Percentiles rank a stretch among this genome's conserved stretches.
Evolutionary conservation across 2,329 filamentous ascomycete species (phyloP).

Genomic region (Botrytis squamosa): DNA sequence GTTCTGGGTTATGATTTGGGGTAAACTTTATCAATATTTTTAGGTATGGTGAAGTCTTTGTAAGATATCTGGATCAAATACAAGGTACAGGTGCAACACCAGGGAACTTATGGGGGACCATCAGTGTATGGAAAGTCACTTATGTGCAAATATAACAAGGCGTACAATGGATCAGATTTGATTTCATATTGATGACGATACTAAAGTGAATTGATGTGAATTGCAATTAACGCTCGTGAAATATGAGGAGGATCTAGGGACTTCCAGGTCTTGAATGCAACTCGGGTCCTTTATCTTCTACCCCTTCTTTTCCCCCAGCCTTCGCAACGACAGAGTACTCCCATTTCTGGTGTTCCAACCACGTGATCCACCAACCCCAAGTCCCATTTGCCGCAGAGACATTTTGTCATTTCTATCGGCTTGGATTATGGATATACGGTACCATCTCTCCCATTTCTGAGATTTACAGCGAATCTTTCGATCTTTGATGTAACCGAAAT

Average conservation of each 20-base stretch:
- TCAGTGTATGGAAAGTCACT: slow-evolving; percentile 8
- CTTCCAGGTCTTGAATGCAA: background rate
- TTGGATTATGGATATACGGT: background rate
- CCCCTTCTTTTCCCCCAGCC: background rate
- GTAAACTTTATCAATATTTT: background rate
- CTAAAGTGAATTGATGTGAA: background rate
- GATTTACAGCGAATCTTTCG: background rate
- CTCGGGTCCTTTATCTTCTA: background rate
- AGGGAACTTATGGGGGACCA: background rate
- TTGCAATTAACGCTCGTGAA: background rate
- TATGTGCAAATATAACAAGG: slow-evolving; percentile 1
- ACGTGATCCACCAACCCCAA: background rate
- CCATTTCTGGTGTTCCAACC: background rate
- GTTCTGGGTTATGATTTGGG: slow-evolving; percentile 3
- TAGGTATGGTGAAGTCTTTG: slow-evolving; percentile 6
- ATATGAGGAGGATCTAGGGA: background rate
- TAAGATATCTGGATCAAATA: slow-evolving; percentile 12
- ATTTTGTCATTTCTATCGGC: background rate
- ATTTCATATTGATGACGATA: background rate
- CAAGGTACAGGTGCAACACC: background rate
- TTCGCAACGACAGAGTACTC: background rate
- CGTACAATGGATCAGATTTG: background rate
- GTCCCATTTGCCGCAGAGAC: background rate
- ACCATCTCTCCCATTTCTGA: background rate
- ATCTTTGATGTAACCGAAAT: background rate